These are phyloP conservation scores for Comarum palustre DNA, from an alignment of 306 rosid genomes.

Conservation along the genomic window DNA sequence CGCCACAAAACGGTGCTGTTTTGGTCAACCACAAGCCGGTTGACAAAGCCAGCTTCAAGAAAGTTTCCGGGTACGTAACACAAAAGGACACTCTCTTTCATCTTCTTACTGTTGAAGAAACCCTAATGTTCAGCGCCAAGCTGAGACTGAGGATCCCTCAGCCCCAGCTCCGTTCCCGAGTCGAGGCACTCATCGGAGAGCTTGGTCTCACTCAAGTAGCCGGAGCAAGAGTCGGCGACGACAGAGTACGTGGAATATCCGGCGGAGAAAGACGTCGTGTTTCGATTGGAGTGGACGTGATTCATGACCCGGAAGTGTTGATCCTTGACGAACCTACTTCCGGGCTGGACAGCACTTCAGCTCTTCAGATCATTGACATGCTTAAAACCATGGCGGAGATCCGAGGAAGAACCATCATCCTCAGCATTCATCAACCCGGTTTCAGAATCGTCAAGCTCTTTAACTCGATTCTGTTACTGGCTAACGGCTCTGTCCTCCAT, in stretches of 20 bases:
- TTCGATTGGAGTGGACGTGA: conserved; percentile 89
- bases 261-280: conserved; percentile 92
- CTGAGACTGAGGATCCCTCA: conserved; percentile 45
- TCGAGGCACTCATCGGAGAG: conserved; percentile 64
- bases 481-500: conserved; percentile 70
- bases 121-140: conserved; percentile 61
- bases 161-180: conserved; percentile 63
- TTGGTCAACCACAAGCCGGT: conserved; percentile 56
- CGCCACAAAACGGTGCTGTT: conserved; percentile 58
- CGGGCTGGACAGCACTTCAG: conserved; percentile 88
- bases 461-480: conserved; percentile 61
- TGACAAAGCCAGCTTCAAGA: conserved; percentile 57
- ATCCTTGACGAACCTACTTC: conserved; percentile 96
- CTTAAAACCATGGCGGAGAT: conserved; percentile 79
- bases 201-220: conserved; percentile 75
- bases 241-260: conserved; percentile 73
- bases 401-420: conserved; percentile 62
- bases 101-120: conserved; percentile 84
- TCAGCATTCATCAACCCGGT: conserved; percentile 92
- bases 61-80: conserved; percentile 84
- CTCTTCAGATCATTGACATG: conserved; percentile 82
- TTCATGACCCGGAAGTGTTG: conserved; percentile 79
- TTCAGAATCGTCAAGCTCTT: conserved; percentile 77
- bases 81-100: conserved; percentile 79
- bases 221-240: conserved; percentile 67